These are phyloP conservation scores for Verticillium klebahnii DNA, from an alignment of 2,329 filamentous ascomycete genomes.

Conservation along the genomic window DNA sequence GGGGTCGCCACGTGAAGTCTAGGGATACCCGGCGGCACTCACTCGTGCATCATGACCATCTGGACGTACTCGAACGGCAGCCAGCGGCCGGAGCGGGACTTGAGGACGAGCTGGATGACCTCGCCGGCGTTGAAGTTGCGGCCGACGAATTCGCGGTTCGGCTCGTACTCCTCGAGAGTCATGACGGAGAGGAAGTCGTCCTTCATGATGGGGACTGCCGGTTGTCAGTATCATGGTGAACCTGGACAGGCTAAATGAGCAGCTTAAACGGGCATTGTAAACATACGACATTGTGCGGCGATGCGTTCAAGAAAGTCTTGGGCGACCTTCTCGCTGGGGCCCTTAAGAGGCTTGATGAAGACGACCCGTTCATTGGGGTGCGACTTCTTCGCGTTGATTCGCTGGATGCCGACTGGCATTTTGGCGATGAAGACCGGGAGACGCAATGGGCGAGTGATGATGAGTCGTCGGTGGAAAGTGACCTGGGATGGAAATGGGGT, in stretches of 20 bases:
- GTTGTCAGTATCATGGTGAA: neutral
- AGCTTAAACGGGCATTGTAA: neutral
- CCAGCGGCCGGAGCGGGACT: slow-evolving; percentile 63
- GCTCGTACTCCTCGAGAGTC: slow-evolving; percentile 74
- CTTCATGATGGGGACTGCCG: slow-evolving; percentile 62
- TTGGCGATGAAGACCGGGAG: slow-evolving; percentile 3
- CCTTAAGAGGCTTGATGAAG: slow-evolving; percentile 77
- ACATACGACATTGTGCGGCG: slow-evolving; percentile 70
- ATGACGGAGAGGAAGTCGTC: slow-evolving; percentile 60
- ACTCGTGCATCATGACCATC: slow-evolving; percentile 94
- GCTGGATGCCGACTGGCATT: slow-evolving; percentile 76
- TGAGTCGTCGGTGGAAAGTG: neutral
- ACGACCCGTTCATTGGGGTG: slow-evolving; percentile 75
- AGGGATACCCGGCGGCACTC: slow-evolving; percentile 9
- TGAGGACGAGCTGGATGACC: slow-evolving; percentile 79
- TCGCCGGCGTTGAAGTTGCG: slow-evolving; percentile 90
- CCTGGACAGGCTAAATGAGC: too few relatives aligned
- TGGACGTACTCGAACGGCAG: slow-evolving; percentile 79
- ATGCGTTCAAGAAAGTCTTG: slow-evolving; percentile 72
- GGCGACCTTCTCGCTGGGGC: slow-evolving; percentile 56
- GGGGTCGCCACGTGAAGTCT: too few relatives aligned
- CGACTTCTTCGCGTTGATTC: slow-evolving; percentile 69
- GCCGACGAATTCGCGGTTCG: slow-evolving; percentile 78
- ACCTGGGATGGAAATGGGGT: neutral
- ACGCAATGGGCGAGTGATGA: neutral